Evolutionary conservation across 768 basidiomycete species (phyloP).

Genomic region (Pleurotus salmoneostramineus): DNA sequence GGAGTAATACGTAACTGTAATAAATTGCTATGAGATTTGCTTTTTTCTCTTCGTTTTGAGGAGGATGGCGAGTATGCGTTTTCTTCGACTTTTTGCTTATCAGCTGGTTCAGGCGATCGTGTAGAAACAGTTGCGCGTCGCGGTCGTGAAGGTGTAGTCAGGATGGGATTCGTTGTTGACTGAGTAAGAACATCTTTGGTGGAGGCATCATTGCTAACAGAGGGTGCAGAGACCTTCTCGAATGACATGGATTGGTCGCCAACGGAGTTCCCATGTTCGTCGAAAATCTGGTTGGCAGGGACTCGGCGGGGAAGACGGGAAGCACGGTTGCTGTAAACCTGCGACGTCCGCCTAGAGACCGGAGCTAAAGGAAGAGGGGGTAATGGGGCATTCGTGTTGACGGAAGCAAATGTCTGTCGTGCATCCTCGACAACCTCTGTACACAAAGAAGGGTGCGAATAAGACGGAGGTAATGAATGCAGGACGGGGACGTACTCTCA

Average conservation of each 20-base stretch:
- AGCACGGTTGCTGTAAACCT: conserved; percentile 35
- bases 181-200: conserved; percentile 22
- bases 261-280: conserved; percentile 36
- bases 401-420: conserved; percentile 65
- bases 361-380: conserved; percentile 65
- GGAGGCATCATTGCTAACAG: conserved; percentile 14
- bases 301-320: conserved; percentile 60
- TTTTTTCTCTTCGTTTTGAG: conserved; percentile 64
- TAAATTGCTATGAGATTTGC: conserved; percentile 61
- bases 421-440: conserved; percentile 82
- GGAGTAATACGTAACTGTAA: conserved; percentile 65
- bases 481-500: conserved; percentile 55
- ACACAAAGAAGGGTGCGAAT: conserved; percentile 5
- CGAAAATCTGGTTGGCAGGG: conserved; percentile 70
- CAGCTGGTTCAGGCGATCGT: conserved; percentile 47
- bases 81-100: conserved; percentile 10
- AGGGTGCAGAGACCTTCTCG: conserved; percentile 12
- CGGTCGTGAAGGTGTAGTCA: conserved; percentile 36
- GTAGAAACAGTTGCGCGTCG: conserved; percentile 69
- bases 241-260: conserved; percentile 31
- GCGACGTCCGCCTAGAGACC: conserved; percentile 44
- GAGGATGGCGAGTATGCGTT: conserved; percentile 33
- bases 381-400: conserved; percentile 39
- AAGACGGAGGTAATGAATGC: conserved; percentile 7
- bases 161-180: conserved; percentile 16